These are phyloP conservation scores for Entonaema liquescens DNA, from an alignment of 495 filamentous ascomycete species.

Conservation along the genomic window DNA sequence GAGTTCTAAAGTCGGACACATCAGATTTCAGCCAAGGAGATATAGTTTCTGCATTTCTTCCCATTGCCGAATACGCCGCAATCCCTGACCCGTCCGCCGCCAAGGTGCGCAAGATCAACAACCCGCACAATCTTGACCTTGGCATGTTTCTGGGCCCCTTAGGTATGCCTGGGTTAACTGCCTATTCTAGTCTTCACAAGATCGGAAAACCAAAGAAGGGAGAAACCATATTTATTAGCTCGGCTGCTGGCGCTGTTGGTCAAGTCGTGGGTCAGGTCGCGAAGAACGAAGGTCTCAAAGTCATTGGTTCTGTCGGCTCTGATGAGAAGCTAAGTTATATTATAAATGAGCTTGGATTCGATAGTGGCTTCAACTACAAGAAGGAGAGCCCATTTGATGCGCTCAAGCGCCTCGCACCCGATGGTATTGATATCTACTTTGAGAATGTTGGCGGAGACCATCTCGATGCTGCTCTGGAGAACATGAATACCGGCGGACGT, in stretches of 20 bases:
- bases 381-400: conserved; percentile 72
- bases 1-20: conserved; percentile 72
- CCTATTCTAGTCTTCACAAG: conserved; percentile 80
- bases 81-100: conserved; percentile 47
- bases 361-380: conserved; percentile 77
- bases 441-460: conserved; percentile 95
- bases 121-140: conserved; percentile 69
- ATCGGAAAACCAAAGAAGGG: conserved; percentile 88
- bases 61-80: conserved; percentile 69
- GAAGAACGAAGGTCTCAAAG: conserved; percentile 85
- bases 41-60: conserved; percentile 65
- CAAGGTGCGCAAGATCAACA: conserved; percentile 59
- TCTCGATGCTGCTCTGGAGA: conserved; percentile 76
- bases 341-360: conserved; percentile 70
- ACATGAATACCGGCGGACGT: conserved; percentile 75
- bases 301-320: conserved; percentile 74
- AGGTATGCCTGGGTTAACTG: conserved; percentile 89
- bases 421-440: conserved; percentile 94
- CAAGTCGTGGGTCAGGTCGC: conserved; percentile 85
- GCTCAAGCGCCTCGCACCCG: conserved; percentile 74
- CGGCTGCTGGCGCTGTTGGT: conserved; percentile 85
- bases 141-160: conserved; percentile 75
- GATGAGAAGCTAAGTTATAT: conserved; percentile 76
- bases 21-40: conserved; percentile 71
- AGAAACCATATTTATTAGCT: conserved; percentile 86